These are phyloP conservation scores for Trifolium fragiferum DNA, from an alignment of 306 rosid genomes.

Conservation along the genomic window DNA sequence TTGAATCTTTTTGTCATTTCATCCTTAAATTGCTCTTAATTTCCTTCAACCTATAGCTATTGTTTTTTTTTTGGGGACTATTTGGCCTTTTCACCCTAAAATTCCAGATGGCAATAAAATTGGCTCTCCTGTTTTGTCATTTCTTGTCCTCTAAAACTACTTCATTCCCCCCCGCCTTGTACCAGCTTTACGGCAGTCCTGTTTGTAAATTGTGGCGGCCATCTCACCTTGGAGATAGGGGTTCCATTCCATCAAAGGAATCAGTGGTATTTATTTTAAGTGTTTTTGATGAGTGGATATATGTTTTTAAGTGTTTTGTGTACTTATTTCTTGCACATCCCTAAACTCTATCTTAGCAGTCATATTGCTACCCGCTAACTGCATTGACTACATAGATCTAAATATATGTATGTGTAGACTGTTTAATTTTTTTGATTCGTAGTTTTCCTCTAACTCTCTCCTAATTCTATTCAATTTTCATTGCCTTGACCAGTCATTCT, in stretches of 20 bases:
- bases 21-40: neutral
- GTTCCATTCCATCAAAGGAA: neutral
- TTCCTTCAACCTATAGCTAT: neutral
- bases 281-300: neutral
- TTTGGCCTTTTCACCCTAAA: neutral
- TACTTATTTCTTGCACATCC: neutral
- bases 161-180: neutral
- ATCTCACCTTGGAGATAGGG: neutral
- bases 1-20: neutral
- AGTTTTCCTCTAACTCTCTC: constrained; percentile 16
- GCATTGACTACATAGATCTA: constrained; percentile 7
- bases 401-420: neutral
- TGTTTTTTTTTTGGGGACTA: neutral
- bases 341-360: neutral
- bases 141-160: neutral
- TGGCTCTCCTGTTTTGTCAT: neutral
- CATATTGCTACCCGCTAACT: neutral
- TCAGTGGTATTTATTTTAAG: neutral
- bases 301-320: neutral
- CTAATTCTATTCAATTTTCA: constrained; percentile 4
- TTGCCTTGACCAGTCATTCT: constrained; percentile 19
- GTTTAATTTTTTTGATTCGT: constrained; percentile 1
- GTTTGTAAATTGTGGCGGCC: neutral
- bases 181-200: neutral
- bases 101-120: neutral